These are phyloP conservation scores for Fraxinus latifolia DNA, from an alignment of 305 asterid genomes.

Conservation along the genomic window DNA sequence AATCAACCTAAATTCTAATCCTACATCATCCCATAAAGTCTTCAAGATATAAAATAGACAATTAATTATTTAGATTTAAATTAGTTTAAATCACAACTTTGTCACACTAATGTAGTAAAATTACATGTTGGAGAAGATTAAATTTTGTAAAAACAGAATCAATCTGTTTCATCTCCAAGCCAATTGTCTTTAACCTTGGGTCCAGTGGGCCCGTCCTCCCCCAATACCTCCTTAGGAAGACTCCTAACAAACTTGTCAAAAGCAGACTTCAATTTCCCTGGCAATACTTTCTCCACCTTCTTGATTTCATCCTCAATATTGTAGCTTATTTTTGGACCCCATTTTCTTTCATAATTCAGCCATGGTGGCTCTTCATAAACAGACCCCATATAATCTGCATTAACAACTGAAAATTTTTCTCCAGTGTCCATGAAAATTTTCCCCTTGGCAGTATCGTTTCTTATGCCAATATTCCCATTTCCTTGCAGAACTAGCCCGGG, in stretches of 20 bases:
- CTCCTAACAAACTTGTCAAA: constrained; percentile 41
- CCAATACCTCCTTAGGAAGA: constrained; percentile 55
- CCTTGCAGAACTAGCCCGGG: constrained; percentile 62
- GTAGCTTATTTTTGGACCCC: constrained; percentile 61
- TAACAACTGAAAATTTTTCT: constrained; percentile 28
- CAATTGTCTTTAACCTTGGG: constrained; percentile 61
- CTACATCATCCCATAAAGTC: neutral
- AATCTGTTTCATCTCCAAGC: constrained; percentile 37
- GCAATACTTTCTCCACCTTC: constrained; percentile 42
- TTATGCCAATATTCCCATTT: constrained; percentile 49
- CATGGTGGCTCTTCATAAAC: constrained; percentile 38
- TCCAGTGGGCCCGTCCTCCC: constrained; percentile 67
- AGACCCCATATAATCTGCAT: constrained; percentile 39
- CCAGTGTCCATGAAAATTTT: constrained; percentile 38
- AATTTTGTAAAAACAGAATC: neutral
- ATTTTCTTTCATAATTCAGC: constrained; percentile 47
- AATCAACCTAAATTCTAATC: neutral
- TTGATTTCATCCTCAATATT: constrained; percentile 39
- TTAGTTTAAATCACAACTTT: neutral
- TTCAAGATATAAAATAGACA: neutral
- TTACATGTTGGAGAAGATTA: neutral
- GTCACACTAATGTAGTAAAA: neutral
- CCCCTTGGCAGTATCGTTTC: constrained; percentile 57
- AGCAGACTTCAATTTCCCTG: constrained; percentile 38
- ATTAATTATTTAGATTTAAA: neutral